Conservation (phyloP, 345 rosid species). For the Raphanus sativus region DNA sequence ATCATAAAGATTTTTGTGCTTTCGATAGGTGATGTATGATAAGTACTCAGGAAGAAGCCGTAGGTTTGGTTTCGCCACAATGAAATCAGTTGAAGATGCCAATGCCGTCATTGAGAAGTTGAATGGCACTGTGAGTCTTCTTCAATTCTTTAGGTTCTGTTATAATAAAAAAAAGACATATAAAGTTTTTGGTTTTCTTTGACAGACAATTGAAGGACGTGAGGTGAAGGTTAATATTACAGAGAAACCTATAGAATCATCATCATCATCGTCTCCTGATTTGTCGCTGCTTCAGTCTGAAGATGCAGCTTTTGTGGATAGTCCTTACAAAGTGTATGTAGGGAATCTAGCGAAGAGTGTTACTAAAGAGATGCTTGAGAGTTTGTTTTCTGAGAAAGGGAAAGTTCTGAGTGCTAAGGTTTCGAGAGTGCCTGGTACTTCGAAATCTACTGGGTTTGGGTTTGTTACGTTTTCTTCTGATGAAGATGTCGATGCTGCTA, state of each 20-base stretch:
- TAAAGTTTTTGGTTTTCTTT: too few species aligned
- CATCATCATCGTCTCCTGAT: conserved; percentile 37
- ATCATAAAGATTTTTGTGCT: background rate
- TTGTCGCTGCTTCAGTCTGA: conserved; percentile 57
- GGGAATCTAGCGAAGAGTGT: conserved; percentile 93
- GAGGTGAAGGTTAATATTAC: conserved; percentile 82
- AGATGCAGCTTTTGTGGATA: conserved; percentile 67
- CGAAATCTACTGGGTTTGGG: conserved; percentile 82
- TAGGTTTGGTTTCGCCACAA: conserved; percentile 53
- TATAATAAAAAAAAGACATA: too few species aligned
- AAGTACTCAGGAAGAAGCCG: background rate
- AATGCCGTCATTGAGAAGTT: conserved; percentile 74
- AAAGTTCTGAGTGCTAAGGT: conserved; percentile 81
- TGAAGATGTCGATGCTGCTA: conserved; percentile 75
- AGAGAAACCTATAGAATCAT: conserved; percentile 56
- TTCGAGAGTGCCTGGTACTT: conserved; percentile 77
- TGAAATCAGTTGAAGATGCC: conserved; percentile 87
- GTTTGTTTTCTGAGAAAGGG: conserved; percentile 66
- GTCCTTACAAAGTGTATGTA: conserved; percentile 71
- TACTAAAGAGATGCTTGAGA: conserved; percentile 58
- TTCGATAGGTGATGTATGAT: background rate
- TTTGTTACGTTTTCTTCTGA: conserved; percentile 82
- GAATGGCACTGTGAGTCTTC: conserved; percentile 63
- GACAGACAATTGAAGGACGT: conserved; percentile 68
- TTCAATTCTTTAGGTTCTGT: background rate